These are phyloP conservation scores for Fusarium sp. DNA, from an alignment of 2,329 filamentous ascomycete species.

Conservation along the genomic window DNA sequence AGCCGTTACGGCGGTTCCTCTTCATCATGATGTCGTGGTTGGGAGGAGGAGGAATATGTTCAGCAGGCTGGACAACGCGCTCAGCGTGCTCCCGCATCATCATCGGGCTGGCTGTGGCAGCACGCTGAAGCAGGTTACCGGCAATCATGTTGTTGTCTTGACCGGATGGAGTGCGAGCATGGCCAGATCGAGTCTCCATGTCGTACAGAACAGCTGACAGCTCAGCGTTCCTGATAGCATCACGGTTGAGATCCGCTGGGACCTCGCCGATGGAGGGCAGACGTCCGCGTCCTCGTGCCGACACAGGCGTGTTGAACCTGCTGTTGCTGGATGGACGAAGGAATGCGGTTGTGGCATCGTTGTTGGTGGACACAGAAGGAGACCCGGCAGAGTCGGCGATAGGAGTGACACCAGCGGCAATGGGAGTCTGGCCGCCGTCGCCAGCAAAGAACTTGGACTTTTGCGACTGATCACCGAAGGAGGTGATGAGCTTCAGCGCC, in stretches of 20 bases:
- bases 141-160: slow-evolving; percentile 56
- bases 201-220: slow-evolving; percentile 38
- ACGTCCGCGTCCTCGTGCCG: slow-evolving; percentile 70
- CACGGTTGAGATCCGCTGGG: slow-evolving; percentile 48
- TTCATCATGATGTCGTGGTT: slow-evolving; percentile 70
- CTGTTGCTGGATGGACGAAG: slow-evolving; percentile 75
- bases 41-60: slow-evolving; percentile 65
- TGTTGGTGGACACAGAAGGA: slow-evolving; percentile 66
- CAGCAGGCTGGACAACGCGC: slow-evolving; percentile 46
- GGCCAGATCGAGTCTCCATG: slow-evolving; percentile 43
- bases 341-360: slow-evolving; percentile 74
- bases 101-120: slow-evolving; percentile 75
- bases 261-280: slow-evolving; percentile 81
- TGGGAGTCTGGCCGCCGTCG: slow-evolving; percentile 76
- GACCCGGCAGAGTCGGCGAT: slow-evolving; percentile 79
- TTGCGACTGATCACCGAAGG: slow-evolving; percentile 75
- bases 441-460: slow-evolving; percentile 74
- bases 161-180: slow-evolving; percentile 54
- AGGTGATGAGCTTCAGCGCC: slow-evolving; percentile 90
- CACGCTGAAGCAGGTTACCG: slow-evolving; percentile 67
- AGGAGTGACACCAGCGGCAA: slow-evolving; percentile 86
- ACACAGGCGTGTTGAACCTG: slow-evolving; percentile 76
- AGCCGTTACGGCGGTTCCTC: slow-evolving; percentile 73
- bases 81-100: slow-evolving; percentile 65
- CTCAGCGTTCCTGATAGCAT: slow-evolving; percentile 43